Conservation (phyloP, 2,329 filamentous ascomycete species). For the Madurella mycetomatis region DNA sequence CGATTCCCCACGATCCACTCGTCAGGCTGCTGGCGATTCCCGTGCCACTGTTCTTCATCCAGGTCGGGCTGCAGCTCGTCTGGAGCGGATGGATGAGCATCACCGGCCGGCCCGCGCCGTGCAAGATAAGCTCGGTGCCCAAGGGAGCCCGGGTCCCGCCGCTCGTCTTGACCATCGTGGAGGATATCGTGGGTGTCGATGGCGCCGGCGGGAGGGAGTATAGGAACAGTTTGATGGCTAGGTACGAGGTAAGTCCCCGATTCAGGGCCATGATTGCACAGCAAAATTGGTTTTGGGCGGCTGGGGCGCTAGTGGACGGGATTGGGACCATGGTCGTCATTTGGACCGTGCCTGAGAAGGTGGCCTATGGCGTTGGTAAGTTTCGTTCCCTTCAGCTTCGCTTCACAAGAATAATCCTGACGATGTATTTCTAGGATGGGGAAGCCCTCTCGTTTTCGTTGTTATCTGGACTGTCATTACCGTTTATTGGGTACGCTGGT, state of each 20-base stretch:
- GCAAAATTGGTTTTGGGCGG: slow-evolving; percentile 55
- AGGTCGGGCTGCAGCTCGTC: slow-evolving; percentile 40
- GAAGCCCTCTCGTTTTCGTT: slow-evolving; percentile 21
- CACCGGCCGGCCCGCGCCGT: slow-evolving; percentile 44
- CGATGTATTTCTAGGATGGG: slow-evolving; percentile 20
- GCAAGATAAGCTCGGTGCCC: slow-evolving; percentile 59
- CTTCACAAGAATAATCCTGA: not conserved
- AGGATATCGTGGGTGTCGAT: slow-evolving; percentile 65
- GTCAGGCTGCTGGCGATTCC: slow-evolving; percentile 49
- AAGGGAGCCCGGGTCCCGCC: slow-evolving; percentile 57
- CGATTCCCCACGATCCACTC: slow-evolving; percentile 45
- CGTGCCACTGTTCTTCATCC: slow-evolving; percentile 47
- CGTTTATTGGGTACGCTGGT: slow-evolving; percentile 19
- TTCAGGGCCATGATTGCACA: slow-evolving; percentile 51
- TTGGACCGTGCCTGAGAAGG: slow-evolving; percentile 43
- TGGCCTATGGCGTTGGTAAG: slow-evolving; percentile 42
- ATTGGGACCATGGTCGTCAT: slow-evolving; percentile 44
- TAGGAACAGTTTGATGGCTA: slow-evolving; percentile 44
- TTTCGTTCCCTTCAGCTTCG: slow-evolving; percentile 12
- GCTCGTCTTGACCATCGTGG: slow-evolving; percentile 59
- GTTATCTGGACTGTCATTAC: slow-evolving; percentile 21
- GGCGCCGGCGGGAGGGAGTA: slow-evolving; percentile 54
- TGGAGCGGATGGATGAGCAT: slow-evolving; percentile 37
- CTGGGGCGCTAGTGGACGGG: slow-evolving; percentile 45
- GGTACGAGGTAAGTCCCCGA: slow-evolving; percentile 50